These are phyloP conservation scores for Eruca vesicaria DNA, from an alignment of 441 rosid genomes.

Conservation along the genomic window DNA sequence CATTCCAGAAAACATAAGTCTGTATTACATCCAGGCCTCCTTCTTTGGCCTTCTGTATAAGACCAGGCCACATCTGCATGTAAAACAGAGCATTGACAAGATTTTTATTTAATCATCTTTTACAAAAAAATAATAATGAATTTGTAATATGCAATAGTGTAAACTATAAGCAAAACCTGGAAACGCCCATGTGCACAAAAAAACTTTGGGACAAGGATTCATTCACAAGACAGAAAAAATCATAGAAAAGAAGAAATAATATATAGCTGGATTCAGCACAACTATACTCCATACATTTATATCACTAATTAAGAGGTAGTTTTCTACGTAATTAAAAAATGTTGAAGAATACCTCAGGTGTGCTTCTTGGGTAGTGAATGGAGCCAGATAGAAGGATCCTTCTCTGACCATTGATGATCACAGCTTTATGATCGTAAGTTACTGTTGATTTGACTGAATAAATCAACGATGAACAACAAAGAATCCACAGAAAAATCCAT, in stretches of 20 bases:
- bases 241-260: not conserved
- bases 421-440: conserved; percentile 60
- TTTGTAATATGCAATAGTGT: not conserved
- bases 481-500: conserved; percentile 16
- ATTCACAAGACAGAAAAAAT: not conserved
- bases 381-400: conserved; percentile 72
- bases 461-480: conserved; percentile 49
- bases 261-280: not conserved
- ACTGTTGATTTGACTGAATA: conserved; percentile 51
- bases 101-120: not conserved
- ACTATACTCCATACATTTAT: not conserved
- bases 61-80: conserved; percentile 76
- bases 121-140: not conserved
- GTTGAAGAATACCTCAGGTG: conserved; percentile 53
- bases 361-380: conserved; percentile 78
- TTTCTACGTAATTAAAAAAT: not conserved
- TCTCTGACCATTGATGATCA: conserved; percentile 54
- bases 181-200: conserved; percentile 3
- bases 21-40: conserved; percentile 72
- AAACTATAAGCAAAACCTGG: conserved; percentile 4
- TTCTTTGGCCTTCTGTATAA: conserved; percentile 60
- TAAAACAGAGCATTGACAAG: conserved; percentile 7
- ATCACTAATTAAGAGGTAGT: not conserved
- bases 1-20: conserved; percentile 75
- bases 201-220: not conserved